Evolutionary conservation across 2,329 filamentous ascomycete genomes (phyloP).

Genomic region (Arthrobotrys iridis): DNA sequence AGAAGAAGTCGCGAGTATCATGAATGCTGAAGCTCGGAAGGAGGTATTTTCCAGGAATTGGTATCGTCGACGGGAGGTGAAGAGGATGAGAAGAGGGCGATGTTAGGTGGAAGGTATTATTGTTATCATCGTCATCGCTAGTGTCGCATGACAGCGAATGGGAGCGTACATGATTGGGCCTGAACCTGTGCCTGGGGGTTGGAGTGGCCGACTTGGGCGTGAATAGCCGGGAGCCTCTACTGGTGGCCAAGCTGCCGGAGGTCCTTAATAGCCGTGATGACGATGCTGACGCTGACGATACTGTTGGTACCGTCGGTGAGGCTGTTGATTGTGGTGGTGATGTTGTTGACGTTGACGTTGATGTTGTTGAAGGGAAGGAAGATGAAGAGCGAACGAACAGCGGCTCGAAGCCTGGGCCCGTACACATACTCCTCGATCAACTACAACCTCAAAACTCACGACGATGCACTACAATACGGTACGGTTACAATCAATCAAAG

Average conservation of each 20-base stretch:
- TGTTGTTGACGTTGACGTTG: neutral
- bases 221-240: constrained; percentile 5
- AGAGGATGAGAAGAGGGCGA: neutral
- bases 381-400: neutral
- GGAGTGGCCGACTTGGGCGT: neutral
- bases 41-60: neutral
- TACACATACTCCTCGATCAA: no score
- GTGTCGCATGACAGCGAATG: constrained; percentile 51
- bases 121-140: neutral
- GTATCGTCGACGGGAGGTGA: neutral
- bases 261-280: neutral
- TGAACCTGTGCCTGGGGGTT: no score
- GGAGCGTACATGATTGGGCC: constrained; percentile 8
- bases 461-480: neutral
- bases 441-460: neutral
- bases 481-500: no score
- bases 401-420: constrained; percentile 10
- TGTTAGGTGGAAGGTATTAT: neutral
- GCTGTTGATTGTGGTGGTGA: neutral
- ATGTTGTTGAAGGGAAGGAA: neutral
- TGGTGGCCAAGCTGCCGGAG: neutral
- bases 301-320: neutral
- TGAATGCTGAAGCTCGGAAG: neutral
- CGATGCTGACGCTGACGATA: neutral
- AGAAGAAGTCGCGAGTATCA: neutral